Evolutionary conservation across 208 protist species (phyloP), one percentile per base, ranked within the genome.

Genomic region (Leishmania mexicana): DNA sequence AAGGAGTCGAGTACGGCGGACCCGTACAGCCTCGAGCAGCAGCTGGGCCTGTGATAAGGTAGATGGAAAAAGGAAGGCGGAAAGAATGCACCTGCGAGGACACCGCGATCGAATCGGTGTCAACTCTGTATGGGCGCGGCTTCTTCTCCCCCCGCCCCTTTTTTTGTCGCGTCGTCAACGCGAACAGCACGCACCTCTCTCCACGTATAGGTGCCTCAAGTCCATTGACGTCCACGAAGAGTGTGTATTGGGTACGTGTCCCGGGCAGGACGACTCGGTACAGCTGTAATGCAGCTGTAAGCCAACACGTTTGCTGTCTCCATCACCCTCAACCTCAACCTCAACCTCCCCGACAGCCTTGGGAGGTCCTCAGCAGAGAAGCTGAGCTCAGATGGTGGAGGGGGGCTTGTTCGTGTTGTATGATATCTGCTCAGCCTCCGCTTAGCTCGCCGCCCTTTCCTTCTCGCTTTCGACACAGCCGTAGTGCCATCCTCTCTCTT

Each of bases 11-110:
- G 86, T 40, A 81, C 81, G 2, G 68, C 86, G 3, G 93, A 98
- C 83, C 93, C 95, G n/a, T 93, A 92, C 79, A 93, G 86, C 57
- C 88, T 98, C 6, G 95, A 98, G 88, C 83, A 90, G 31, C 95
- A 98, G 81, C 88, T 98, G 7, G 95, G 95, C 24, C 71, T 98
- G 83, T 98, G 89, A n/a, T 40, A 1, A 13, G 28, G 47, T 19
- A 28, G 35, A 24, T 7, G 40, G 85, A 35, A 2, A 19, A 19
- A 71, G 76, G 15, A 65, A 47, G 51, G 68, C 60, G 28, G 40
- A 76, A 51, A 35, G 74, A 60, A 78, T n/a, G n/a, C 35, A 1
- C 28, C 31, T 13, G 49, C 42, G 60, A 24, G 13, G 5, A 28
- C 28, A 17, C n/a, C 35, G 15, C 13, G 51, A 62, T 42, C 31